Evolutionary conservation across 1,139 yeast species (phyloP), one percentile per base, ranked within the genome.

Genomic region (Saccharomyces hybrid): DNA sequence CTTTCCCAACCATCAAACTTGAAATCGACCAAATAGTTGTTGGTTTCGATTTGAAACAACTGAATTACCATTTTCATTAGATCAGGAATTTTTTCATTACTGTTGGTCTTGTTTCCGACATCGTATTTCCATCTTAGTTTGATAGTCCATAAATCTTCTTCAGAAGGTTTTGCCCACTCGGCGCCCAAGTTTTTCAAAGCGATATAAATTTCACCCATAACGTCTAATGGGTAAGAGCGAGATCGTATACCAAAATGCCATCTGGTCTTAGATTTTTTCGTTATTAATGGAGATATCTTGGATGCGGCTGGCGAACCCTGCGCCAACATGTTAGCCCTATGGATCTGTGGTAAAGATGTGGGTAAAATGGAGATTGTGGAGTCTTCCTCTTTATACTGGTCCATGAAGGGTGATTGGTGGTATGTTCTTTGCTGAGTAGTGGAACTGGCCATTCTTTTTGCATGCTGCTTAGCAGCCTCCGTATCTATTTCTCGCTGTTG

Each of bases 201-300:
- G 48, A 97, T 79, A 71, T 95, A 93, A 46, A 93, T 91, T 68
- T 95, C 99, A 29, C 98, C 97, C 99, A 93, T 93, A 7, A 93
- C 99, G 70, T 93, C 99, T 61, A 93, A 76, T 41, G 99, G 99
- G 68, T 93, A 93, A 1, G 97, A 89, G 64, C 98, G 80, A 8
- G 97, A 89, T 66, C 99, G 79, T 57, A 93, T 93, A 57, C 99
- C 99, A 68, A 95, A 95, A 75, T 93, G 99, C 99, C 99, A 93
- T 72, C 96, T 83, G 7, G 96, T 89, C 71, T 89, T 93, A 61
- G 93, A 87, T 68, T 88, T 89, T 68, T 90, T 90, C 46, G 86
- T 79, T 9, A 88, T 79, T 25, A 86, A 81, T 1, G 96, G 96
- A 54, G 82, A 82, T 50, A 88, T 81, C 61, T 84, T 82, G 53